Base-by-base conservation (phyloP, 768 basidiomycete genomes). In the Russula dissimulans region DNA sequence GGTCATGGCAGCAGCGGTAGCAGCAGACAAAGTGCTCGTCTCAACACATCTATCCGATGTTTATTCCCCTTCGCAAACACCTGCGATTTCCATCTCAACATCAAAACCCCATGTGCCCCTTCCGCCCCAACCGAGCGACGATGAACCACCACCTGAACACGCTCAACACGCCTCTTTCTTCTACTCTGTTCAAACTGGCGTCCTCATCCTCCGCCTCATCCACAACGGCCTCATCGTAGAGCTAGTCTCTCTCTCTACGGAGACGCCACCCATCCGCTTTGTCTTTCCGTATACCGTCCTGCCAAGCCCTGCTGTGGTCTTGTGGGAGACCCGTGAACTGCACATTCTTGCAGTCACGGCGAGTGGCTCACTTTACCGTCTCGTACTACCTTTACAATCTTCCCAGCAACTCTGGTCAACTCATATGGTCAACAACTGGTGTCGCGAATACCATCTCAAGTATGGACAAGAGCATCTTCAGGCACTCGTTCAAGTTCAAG, bases 151-250 rank as follows among this genome's bases (percentile, higher is more conserved):
- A 47, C 71, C 78, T 11, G 88, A 91, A 71, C 91, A 94, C 76
- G 90, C 91, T 48, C 79, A 80, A 12, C 80, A 78, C 69, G 78
- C 86, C 36, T 78, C 79, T 18, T 65, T 84, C 54, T 75, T 87
- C 58, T 78, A 84, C 64, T 77, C 84, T 5, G 74, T 77, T 14
- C 68, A 72, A 41, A 81, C 84, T 3, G 87, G 87, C 15, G 79
- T 85, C 51, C 77, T 93, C 55, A 79, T 92, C 54, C 71, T 86
- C 49, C 86, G 92, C 61, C 79, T 91, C 48, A 76, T 92, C 56
- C 86, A 92, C 62, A 82, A 80, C 47, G 86, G 85, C 29, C 72
- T 83, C 63, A 84, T 91, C 52, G 71, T 91, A 45, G 89, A 94
- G 68, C 80, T 95, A 48, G 69, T 84, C 41, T 89, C 90, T n/a